Conservation (phyloP, 176 grass and related monocot genomes). For the Saccharum spontaneum region DNA sequence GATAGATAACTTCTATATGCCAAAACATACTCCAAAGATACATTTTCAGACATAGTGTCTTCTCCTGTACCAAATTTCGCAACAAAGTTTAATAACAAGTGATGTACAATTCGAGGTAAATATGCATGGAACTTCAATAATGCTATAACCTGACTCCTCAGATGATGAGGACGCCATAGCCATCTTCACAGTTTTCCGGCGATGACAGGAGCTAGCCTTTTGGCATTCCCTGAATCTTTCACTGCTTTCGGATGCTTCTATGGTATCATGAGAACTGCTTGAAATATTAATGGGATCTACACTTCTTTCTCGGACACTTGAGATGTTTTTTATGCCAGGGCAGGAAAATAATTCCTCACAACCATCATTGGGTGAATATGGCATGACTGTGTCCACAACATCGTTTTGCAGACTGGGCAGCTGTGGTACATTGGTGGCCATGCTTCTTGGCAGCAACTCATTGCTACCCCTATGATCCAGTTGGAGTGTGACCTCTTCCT, state of each 20-base stretch:
- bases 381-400: too few relatives aligned
- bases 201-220: background rate
- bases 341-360: too few relatives aligned
- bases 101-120: background rate
- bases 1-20: slow-evolving; percentile 14
- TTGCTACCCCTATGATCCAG: too few relatives aligned
- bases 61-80: slow-evolving; percentile 5
- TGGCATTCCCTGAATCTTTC: background rate
- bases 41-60: background rate
- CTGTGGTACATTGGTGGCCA: too few relatives aligned
- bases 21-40: slow-evolving; percentile 28
- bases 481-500: too few relatives aligned
- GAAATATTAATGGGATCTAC: background rate
- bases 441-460: too few relatives aligned
- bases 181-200: background rate
- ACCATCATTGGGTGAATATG: too few relatives aligned
- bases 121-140: slow-evolving; percentile 9
- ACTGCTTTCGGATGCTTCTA: background rate
- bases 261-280: background rate
- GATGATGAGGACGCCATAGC: background rate
- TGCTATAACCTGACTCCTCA: slow-evolving; percentile 26
- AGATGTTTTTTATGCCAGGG: too few relatives aligned
- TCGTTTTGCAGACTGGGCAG: too few relatives aligned
- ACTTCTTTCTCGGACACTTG: background rate
- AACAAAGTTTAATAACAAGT: background rate